Evolutionary conservation across 2,329 filamentous ascomycete species (phyloP), one percentile per base, ranked within the genome.

Genomic region (Pestalotiopsis sp.): DNA sequence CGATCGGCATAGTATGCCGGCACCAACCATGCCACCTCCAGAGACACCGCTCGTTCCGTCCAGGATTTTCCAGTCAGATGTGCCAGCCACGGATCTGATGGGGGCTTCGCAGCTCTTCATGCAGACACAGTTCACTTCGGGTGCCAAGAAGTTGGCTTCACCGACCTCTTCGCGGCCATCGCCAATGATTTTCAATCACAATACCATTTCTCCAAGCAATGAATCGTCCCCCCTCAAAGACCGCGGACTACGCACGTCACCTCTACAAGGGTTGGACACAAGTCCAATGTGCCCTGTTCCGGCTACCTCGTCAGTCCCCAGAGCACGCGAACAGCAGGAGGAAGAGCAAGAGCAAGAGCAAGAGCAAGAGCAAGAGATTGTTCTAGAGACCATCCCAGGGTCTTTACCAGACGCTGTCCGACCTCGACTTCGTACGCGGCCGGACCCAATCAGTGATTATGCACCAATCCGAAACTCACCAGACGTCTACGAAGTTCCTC

Each of bases 131-230:
- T 79, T 79, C 39, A 88, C 87, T 1, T 88, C 86, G 1, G 85
- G 81, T 1, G 73, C 82, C 17, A 86, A 83, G 71, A 80, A 78
- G 26, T 75, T 79, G 59, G 89, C 86, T 13, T 68, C 66, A 68
- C 87, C 87, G 22, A 88, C 86, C 0, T 88, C 86, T 1, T 89
- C 86, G 1, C 81, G 86, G 11, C 87, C 87, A 0, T 89, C 87
- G 1, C 86, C 86, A 0, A 78, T 82, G 56, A 71, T 83, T 3
- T 81, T 85, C 11, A 72, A 72, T 14, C 75, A 79, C 26, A 80
- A 85, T 64, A 77, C 79, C 1, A 82, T 84, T 3, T 86, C 85
- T 2, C 81, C 85, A 0, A 84, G 83, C 57, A 75, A 78, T 2
- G 73, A 80, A 56, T 82, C 79, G 0, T 88, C 86, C 1, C 85